Percentiles rank a stretch among this genome's conserved stretches.
phyloP scores from a whole-genome alignment of 495 filamentous ascomycete genomes.

The Daldinia vernicosa region DNA sequence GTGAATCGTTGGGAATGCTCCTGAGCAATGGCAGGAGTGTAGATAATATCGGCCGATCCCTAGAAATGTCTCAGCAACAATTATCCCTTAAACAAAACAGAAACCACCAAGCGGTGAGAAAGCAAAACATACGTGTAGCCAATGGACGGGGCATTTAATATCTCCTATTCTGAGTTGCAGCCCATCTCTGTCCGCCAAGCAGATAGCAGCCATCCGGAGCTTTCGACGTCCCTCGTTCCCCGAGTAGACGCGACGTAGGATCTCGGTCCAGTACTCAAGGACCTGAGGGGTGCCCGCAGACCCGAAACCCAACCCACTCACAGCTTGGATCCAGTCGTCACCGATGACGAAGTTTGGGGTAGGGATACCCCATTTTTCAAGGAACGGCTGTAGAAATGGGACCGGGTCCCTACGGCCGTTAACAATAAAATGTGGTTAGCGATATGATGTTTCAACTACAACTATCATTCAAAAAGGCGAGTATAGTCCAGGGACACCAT shows the following conservation, averaged over 20 bases:
- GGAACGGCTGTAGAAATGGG: constrained; percentile 50
- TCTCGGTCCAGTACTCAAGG: constrained; percentile 61
- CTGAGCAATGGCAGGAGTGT: constrained; percentile 54
- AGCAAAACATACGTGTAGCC: constrained; percentile 64
- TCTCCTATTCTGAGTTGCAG: constrained; percentile 63
- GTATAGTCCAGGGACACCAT: not conserved
- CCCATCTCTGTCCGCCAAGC: constrained; percentile 67
- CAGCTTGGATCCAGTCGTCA: constrained; percentile 63
- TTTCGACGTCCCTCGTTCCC: constrained; percentile 67
- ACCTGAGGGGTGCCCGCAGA: constrained; percentile 51
- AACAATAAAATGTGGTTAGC: not conserved
- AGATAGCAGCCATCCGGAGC: constrained; percentile 65
- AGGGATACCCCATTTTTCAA: constrained; percentile 57
- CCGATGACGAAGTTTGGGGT: constrained; percentile 61
- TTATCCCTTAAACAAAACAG: not conserved
- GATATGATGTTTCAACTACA: not conserved
- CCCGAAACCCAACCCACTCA: constrained; percentile 66
- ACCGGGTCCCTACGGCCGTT: constrained; percentile 51
- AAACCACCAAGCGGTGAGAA: constrained; percentile 6
- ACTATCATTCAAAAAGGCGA: not conserved
- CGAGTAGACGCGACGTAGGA: constrained; percentile 63
- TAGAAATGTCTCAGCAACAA: constrained; percentile 32
- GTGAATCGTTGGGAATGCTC: constrained; percentile 69
- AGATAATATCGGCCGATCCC: constrained; percentile 65
- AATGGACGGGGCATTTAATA: constrained; percentile 67